These are phyloP conservation scores for Fusarium clavum DNA, from an alignment of 2,329 filamentous ascomycete genomes.

Conservation along the genomic window DNA sequence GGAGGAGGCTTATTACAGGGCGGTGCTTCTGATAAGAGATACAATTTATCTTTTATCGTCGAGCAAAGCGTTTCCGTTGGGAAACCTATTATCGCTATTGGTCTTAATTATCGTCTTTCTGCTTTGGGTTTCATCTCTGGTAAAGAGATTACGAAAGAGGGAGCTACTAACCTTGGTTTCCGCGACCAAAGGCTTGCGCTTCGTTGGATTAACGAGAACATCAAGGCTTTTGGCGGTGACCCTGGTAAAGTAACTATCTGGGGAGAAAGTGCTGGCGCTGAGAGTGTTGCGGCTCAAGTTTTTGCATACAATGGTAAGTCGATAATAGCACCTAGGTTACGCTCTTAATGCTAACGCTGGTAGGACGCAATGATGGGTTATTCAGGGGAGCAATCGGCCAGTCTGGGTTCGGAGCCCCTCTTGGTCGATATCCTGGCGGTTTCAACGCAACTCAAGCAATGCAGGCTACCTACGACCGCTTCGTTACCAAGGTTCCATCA, in stretches of 20 bases:
- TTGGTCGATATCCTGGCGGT: slow-evolving; percentile 45
- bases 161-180: slow-evolving; percentile 62
- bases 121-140: slow-evolving; percentile 61
- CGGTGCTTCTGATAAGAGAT: slow-evolving; percentile 59
- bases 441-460: slow-evolving; percentile 46
- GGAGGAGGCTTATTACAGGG: slow-evolving; percentile 53
- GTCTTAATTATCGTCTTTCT: slow-evolving; percentile 62
- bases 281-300: slow-evolving; percentile 28
- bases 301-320: slow-evolving; percentile 49
- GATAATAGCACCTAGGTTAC: accelerated
- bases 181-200: slow-evolving; percentile 61
- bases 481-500: slow-evolving; percentile 46
- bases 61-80: slow-evolving; percentile 57
- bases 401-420: slow-evolving; percentile 56
- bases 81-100: slow-evolving; percentile 61
- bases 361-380: slow-evolving; percentile 60
- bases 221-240: slow-evolving; percentile 59
- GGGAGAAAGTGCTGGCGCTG: slow-evolving; percentile 62
- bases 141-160: slow-evolving; percentile 53
- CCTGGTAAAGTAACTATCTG: slow-evolving; percentile 61
- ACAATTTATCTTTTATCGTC: slow-evolving; percentile 71
- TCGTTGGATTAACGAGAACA: slow-evolving; percentile 61
- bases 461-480: slow-evolving; percentile 46
- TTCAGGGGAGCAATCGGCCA: slow-evolving; percentile 64
- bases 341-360: background rate